These are phyloP conservation scores for Termitomyces sp. DNA, from an alignment of 768 basidiomycete genomes.

Conservation along the genomic window DNA sequence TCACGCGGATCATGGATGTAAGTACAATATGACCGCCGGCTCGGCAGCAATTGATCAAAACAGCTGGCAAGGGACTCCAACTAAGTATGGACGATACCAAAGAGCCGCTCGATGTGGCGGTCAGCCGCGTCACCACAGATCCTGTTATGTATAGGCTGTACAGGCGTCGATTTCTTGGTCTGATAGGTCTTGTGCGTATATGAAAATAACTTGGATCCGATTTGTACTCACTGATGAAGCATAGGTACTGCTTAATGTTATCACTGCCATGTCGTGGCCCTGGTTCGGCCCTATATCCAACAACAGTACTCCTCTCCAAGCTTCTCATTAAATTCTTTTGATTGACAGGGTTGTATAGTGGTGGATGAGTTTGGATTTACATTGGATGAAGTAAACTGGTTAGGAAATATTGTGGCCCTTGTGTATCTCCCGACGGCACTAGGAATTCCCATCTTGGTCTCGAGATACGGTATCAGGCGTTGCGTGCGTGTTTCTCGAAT, in stretches of 20 bases:
- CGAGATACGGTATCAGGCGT: conserved; percentile 56
- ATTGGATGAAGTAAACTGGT: conserved; percentile 75
- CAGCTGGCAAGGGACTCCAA: too few species aligned
- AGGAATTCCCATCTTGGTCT: conserved; percentile 53
- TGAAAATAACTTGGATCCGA: background rate
- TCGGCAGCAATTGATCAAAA: too few species aligned
- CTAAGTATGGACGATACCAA: conserved; percentile 4
- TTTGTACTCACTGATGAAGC: background rate
- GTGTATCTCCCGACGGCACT: conserved; percentile 63
- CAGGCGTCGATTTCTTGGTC: conserved; percentile 62
- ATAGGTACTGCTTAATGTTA: conserved; percentile 60
- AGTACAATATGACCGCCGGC: too few species aligned
- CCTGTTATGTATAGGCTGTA: conserved; percentile 55
- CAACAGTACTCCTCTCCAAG: conserved; percentile 38
- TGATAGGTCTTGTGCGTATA: conserved; percentile 55
- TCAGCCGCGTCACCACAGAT: background rate
- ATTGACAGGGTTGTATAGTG: conserved; percentile 31
- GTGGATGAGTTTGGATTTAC: conserved; percentile 64
- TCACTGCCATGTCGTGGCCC: conserved; percentile 64
- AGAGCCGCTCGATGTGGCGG: background rate
- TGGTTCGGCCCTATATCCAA: conserved; percentile 88
- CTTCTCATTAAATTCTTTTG: background rate
- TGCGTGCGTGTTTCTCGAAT: conserved; percentile 42
- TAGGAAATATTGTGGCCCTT: conserved; percentile 64
- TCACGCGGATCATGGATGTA: conserved; percentile 2